phyloP scores from a whole-genome alignment of 139 green algal species.

The Closterium sp. region DNA sequence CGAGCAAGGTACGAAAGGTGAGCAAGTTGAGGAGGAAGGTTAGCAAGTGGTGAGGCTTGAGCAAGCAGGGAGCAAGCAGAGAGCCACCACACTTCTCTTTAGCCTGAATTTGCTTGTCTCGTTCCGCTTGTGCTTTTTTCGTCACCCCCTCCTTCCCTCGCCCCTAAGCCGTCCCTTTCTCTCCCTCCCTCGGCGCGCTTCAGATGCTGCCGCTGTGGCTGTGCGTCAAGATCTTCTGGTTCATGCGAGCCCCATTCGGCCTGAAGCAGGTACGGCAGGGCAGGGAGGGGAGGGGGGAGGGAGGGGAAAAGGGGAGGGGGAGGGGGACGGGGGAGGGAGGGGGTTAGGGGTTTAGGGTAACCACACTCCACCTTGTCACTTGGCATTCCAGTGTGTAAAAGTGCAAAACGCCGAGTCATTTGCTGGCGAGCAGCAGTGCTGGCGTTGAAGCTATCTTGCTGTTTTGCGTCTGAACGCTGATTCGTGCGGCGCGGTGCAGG shows the following conservation, averaged over 20 bases:
- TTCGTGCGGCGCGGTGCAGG: conserved; percentile 9
- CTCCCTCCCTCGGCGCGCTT: not conserved
- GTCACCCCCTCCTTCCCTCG: not conserved
- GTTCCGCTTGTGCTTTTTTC: too few species aligned
- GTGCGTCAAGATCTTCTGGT: conserved; percentile 41
- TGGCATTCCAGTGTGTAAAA: not conserved
- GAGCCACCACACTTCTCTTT: too few species aligned
- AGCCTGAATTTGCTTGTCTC: too few species aligned
- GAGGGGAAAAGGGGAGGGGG: not conserved
- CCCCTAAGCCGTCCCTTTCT: not conserved
- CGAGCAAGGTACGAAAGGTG: too few species aligned
- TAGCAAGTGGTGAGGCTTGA: too few species aligned
- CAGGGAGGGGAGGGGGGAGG: not conserved
- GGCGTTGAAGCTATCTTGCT: not conserved
- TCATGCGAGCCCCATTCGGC: conserved; percentile 31
- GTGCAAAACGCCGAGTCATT: not conserved
- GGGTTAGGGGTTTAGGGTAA: too few species aligned
- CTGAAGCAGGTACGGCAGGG: not conserved
- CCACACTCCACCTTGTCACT: not conserved
- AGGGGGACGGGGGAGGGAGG: not conserved
- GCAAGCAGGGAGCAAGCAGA: too few species aligned
- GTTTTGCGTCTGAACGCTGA: not conserved
- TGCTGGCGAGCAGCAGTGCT: too few species aligned
- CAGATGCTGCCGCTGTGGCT: conserved; percentile 45
- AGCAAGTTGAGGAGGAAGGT: too few species aligned